Conservation (phyloP, 768 basidiomycete species). For the Pleurotus pulmonarius region DNA sequence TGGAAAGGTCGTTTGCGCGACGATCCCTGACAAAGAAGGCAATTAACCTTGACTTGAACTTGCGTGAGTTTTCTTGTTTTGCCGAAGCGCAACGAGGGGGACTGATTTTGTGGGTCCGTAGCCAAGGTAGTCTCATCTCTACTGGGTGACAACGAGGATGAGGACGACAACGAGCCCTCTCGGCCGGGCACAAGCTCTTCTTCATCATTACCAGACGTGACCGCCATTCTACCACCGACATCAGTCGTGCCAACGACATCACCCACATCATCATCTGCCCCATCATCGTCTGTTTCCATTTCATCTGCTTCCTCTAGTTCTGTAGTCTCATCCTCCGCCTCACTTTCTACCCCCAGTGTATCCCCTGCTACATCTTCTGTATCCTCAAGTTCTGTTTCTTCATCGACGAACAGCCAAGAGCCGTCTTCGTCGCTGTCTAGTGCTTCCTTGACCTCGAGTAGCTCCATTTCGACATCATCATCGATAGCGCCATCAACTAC, state of each 20-base stretch:
- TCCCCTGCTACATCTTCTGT: neutral
- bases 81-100: neutral
- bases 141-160: neutral
- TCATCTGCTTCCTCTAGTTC: neutral
- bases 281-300: neutral
- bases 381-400: neutral
- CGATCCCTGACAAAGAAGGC: neutral
- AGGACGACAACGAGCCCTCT: neutral
- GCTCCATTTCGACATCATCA: neutral
- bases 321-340: neutral
- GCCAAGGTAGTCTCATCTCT: neutral
- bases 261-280: neutral
- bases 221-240: slow-evolving; percentile 5
- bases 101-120: neutral
- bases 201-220: neutral
- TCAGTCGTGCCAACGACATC: slow-evolving; percentile 1
- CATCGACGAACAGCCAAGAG: neutral
- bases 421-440: neutral
- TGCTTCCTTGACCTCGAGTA: neutral
- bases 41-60: neutral
- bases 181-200: neutral
- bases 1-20: slow-evolving; percentile 7
- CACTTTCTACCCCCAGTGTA: neutral
- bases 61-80: neutral
- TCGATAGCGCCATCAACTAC: neutral